Evolutionary conservation across 2,329 filamentous ascomycete species (phyloP).

Genomic region (Claviceps africana): DNA sequence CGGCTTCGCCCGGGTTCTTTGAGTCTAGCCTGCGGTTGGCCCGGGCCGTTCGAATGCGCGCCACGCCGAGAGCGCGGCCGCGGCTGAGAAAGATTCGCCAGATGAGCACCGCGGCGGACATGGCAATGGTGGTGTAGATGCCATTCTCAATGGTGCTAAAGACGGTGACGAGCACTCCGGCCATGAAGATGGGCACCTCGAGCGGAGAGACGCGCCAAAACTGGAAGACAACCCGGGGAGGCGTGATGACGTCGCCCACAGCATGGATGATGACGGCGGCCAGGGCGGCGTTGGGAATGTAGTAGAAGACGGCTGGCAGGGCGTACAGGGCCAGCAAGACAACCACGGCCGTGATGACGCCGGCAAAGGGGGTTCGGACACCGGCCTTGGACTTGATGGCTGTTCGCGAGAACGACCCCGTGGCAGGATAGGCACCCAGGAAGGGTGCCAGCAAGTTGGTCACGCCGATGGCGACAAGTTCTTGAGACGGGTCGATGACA

Average conservation of each 20-base stretch:
- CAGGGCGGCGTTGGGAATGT: constrained; percentile 65
- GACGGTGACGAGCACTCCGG: constrained; percentile 68
- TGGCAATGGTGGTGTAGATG: constrained; percentile 65
- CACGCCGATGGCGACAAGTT: constrained; percentile 64
- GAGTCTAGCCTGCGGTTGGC: constrained; percentile 29
- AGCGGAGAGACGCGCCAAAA: constrained; percentile 78
- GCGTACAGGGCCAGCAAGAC: constrained; percentile 78
- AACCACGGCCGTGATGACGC: constrained; percentile 69
- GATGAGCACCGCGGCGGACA: constrained; percentile 57
- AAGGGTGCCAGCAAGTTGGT: constrained; percentile 65
- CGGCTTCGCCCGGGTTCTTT: constrained; percentile 11
- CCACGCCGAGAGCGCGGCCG: constrained; percentile 65
- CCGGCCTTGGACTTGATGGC: constrained; percentile 92
- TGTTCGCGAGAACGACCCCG: constrained; percentile 79
- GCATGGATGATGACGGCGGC: constrained; percentile 84
- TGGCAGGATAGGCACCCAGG: constrained; percentile 71
- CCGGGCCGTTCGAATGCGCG: constrained; percentile 70
- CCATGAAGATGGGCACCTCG: constrained; percentile 74
- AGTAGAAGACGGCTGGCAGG: constrained; percentile 71
- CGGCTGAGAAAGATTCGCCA: constrained; percentile 67
- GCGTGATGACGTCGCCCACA: constrained; percentile 72
- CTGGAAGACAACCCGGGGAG: constrained; percentile 70
- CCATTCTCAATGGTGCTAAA: constrained; percentile 74
- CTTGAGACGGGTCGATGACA: constrained; percentile 65
- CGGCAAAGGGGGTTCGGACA: constrained; percentile 73